Evolutionary conservation across 441 rosid genomes (phyloP).

Genomic region (Eruca vesicaria): DNA sequence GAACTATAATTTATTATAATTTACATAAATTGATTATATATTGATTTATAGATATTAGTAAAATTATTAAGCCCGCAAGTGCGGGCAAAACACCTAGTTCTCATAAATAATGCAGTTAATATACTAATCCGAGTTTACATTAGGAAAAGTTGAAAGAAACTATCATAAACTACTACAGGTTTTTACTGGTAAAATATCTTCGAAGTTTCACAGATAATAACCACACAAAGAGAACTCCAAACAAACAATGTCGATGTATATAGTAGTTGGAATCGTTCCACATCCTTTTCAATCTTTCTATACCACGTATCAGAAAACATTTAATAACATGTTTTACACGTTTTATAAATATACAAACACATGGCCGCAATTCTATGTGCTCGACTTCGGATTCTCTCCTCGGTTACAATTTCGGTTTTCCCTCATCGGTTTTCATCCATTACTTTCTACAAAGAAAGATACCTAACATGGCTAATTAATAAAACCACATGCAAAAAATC

Average conservation of each 20-base stretch:
- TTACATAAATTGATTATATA: too few species aligned
- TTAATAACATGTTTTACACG: slow-evolving; percentile 2
- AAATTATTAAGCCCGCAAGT: too few species aligned
- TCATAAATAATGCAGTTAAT: too few species aligned
- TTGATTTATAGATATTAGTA: too few species aligned
- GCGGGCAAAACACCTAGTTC: too few species aligned
- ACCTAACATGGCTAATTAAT: not conserved
- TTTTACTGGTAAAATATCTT: not conserved
- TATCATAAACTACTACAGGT: not conserved
- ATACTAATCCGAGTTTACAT: not conserved
- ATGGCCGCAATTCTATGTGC: not conserved
- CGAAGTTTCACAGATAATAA: not conserved
- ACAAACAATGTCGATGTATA: not conserved
- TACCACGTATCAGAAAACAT: not conserved
- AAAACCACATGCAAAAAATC: not conserved
- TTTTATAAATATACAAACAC: slow-evolving; percentile 9
- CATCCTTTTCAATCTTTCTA: not conserved
- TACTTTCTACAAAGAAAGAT: slow-evolving; percentile 3
- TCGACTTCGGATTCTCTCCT: not conserved
- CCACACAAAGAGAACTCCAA: not conserved
- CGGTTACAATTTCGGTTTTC: not conserved
- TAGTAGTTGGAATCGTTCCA: not conserved
- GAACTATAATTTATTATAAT: too few species aligned
- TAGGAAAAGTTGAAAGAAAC: not conserved
- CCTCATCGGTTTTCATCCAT: not conserved